Conservation (phyloP, 192 early-diverging fungal species). For the Irineochytrium annulatum region DNA sequence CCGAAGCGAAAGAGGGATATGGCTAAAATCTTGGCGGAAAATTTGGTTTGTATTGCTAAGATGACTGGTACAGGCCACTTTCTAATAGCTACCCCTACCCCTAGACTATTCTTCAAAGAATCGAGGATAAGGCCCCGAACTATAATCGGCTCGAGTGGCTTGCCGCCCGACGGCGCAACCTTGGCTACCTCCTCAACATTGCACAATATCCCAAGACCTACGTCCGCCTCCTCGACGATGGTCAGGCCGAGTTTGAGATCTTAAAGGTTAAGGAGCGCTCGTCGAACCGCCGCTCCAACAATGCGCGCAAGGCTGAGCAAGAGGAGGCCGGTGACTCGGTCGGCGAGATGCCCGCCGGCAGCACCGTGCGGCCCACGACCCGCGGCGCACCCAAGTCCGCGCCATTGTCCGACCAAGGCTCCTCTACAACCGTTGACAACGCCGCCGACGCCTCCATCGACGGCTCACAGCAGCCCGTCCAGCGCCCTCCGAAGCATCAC, state of each 20-base stretch:
- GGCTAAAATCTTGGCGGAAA: slow-evolving; percentile 24
- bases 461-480: background rate
- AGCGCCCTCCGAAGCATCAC: background rate
- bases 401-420: background rate
- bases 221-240: slow-evolving; percentile 22
- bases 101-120: slow-evolving; percentile 40
- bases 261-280: background rate
- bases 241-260: slow-evolving; percentile 6
- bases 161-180: slow-evolving; percentile 33
- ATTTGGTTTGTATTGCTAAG: slow-evolving; percentile 26
- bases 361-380: background rate
- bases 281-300: background rate
- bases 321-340: background rate
- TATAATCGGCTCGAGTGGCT: slow-evolving; percentile 41
- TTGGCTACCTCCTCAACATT: slow-evolving; percentile 48
- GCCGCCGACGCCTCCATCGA: too few species aligned
- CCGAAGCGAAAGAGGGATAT: slow-evolving; percentile 25
- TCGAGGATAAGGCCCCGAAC: slow-evolving; percentile 45
- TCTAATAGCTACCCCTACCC: too few species aligned
- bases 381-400: too few species aligned
- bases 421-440: background rate
- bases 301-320: background rate
- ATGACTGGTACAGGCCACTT: too few species aligned
- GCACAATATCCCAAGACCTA: slow-evolving; percentile 42
- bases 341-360: background rate